These are phyloP conservation scores for Chloromonas sp. DNA, from an alignment of 163 green algal species.

Conservation along the genomic window DNA sequence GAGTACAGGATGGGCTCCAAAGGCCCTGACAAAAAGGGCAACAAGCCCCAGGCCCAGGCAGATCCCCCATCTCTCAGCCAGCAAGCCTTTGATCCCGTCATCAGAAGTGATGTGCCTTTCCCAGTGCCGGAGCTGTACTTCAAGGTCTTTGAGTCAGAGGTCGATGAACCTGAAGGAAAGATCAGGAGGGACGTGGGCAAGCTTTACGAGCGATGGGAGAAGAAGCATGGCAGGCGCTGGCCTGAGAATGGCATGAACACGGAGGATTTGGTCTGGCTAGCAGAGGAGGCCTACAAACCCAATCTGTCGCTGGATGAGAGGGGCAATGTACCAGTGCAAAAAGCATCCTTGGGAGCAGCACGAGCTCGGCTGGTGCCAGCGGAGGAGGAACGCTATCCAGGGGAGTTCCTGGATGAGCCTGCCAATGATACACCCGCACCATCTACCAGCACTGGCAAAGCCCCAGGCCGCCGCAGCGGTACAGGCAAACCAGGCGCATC, in stretches of 20 bases:
- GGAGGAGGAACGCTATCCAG: conserved; percentile 39
- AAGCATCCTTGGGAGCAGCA: neutral
- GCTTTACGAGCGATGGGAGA: conserved; percentile 45
- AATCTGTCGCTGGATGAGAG: neutral
- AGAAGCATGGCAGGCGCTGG: conserved; percentile 52
- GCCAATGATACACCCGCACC: conserved; percentile 16
- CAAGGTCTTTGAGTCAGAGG: conserved; percentile 48
- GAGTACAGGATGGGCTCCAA: no score
- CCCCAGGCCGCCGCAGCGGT: neutral
- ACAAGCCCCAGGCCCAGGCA: neutral
- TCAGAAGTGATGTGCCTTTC: conserved; percentile 33
- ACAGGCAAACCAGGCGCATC: neutral
- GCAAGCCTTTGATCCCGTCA: conserved; percentile 5
- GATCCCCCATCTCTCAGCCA: neutral
- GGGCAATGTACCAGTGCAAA: neutral
- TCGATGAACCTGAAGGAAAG: conserved; percentile 52
- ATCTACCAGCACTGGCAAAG: no score
- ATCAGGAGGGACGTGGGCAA: conserved; percentile 47
- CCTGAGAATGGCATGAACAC: conserved; percentile 56
- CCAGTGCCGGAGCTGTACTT: conserved; percentile 49
- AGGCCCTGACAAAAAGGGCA: neutral
- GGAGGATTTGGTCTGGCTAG: conserved; percentile 56
- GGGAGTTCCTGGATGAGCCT: conserved; percentile 42
- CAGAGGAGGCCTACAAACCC: conserved; percentile 40
- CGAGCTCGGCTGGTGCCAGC: neutral